These are phyloP conservation scores for Ustilago hordei DNA, from an alignment of 1,284 basidiomycete genomes.

Conservation along the genomic window DNA sequence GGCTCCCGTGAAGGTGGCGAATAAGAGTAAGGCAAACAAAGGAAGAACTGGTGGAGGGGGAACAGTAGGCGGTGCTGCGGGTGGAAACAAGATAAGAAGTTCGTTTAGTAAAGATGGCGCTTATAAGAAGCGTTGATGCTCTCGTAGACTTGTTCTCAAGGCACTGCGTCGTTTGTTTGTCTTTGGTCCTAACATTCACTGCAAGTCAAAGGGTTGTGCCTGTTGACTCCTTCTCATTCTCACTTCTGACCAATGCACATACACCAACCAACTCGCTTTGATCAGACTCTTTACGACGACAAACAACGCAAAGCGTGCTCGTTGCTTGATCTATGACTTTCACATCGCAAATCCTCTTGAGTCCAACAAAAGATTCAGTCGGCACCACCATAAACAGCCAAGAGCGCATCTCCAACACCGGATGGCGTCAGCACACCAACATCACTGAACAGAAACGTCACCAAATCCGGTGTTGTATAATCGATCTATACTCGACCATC, in stretches of 20 bases:
- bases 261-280: no score
- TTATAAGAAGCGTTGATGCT: conserved; percentile 29
- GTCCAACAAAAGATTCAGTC: conserved; percentile 24
- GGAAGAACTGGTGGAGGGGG: conserved; percentile 1
- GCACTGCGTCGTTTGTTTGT: neutral
- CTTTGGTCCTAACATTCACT: neutral
- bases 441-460: conserved; percentile 89
- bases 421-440: conserved; percentile 90
- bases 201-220: no score
- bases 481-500: conserved; percentile 48
- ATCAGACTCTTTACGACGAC: no score
- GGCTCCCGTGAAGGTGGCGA: conserved; percentile 28
- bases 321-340: no score
- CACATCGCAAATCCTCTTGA: no score
- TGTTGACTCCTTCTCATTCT: no score
- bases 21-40: conserved; percentile 34
- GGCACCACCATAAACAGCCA: conserved; percentile 79
- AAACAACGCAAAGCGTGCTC: no score
- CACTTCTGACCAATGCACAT: no score
- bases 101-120: conserved; percentile 48
- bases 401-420: conserved; percentile 88
- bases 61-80: neutral
- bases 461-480: conserved; percentile 77
- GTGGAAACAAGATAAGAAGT: conserved; percentile 40
- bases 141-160: neutral